Evolutionary conservation across 2,329 filamentous ascomycete species (phyloP), one percentile per base, ranked within the genome.

Genomic region (Xenoacremonium recifei): DNA sequence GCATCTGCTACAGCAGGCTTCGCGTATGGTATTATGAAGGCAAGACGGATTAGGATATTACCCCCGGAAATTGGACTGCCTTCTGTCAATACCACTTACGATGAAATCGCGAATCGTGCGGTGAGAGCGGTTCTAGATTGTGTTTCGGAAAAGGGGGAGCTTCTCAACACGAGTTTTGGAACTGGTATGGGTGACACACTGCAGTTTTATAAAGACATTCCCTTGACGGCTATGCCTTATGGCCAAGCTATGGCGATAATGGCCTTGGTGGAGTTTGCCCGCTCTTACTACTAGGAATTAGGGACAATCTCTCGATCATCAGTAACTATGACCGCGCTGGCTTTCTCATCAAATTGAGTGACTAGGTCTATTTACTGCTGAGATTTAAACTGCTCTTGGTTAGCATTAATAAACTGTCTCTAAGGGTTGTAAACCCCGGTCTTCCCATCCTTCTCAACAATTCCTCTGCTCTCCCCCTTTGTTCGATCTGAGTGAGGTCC

Each of bases 241-340:
- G 87, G 87, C 0, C 87, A 91, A 62, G 85, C 86, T 1, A 90
- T 91, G 87, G 87, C 85, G 1, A 89, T 90, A 48, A 89, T 91
- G 82, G 82, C 85, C 1, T 62, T 91, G 49, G 85, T 85, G 0
- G 87, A 92, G 65, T 87, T 85, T 53, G 60, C 87, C 63, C 73
- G 85, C 35, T 75, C 74, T 21, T 64, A 54, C 48, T 47, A 23
- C 9, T 16, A 21, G 13, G 17, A 13, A 27, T 9, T 27, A n/a
- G n/a, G n/a, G n/a, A n/a, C n/a, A n/a, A n/a, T n/a, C n/a, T n/a
- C n/a, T n/a, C n/a, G n/a, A n/a, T n/a, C n/a, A n/a, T n/a, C n/a
- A n/a, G n/a, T n/a, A n/a, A n/a, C n/a, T n/a, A n/a, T n/a, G n/a
- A n/a, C n/a, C n/a, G n/a, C n/a, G n/a, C n/a, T n/a, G n/a, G n/a